Conservation (phyloP, 179 eudicot species). For the Nepenthes alata region DNA sequence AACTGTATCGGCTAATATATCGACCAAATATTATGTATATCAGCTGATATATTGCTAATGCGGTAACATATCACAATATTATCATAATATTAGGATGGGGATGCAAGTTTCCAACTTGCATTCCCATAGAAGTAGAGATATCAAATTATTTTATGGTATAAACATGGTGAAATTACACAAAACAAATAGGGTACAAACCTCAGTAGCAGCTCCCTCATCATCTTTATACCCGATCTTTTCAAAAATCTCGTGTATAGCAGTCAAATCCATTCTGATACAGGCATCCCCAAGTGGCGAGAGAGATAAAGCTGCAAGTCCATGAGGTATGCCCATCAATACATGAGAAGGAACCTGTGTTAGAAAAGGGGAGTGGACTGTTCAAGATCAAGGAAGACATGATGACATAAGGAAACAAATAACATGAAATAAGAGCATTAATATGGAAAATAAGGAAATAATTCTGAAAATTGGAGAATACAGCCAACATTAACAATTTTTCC, state of each 20-base stretch:
- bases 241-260: conserved; percentile 61
- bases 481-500: too few species aligned
- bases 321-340: conserved; percentile 38
- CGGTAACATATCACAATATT: too few species aligned
- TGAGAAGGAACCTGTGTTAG: conserved; percentile 41
- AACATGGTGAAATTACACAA: background rate
- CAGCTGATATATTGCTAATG: too few species aligned
- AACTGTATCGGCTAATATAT: too few species aligned
- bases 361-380: background rate
- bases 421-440: too few species aligned
- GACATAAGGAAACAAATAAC: too few species aligned
- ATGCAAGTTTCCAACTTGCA: too few species aligned
- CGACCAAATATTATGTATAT: too few species aligned
- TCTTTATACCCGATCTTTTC: conserved; percentile 68
- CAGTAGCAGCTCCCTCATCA: conserved; percentile 89
- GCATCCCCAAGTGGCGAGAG: conserved; percentile 41
- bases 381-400: background rate
- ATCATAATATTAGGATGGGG: too few species aligned
- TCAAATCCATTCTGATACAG: conserved; percentile 44
- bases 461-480: too few species aligned
- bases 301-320: conserved; percentile 24
- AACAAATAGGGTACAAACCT: conserved; percentile 37
- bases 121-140: too few species aligned
- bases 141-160: background rate
- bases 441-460: too few species aligned